Percentiles rank a stretch among this genome's conserved stretches.
phyloP scores from a whole-genome alignment of 805 yeast genomes.

The Ogataea dorogensis region DNA sequence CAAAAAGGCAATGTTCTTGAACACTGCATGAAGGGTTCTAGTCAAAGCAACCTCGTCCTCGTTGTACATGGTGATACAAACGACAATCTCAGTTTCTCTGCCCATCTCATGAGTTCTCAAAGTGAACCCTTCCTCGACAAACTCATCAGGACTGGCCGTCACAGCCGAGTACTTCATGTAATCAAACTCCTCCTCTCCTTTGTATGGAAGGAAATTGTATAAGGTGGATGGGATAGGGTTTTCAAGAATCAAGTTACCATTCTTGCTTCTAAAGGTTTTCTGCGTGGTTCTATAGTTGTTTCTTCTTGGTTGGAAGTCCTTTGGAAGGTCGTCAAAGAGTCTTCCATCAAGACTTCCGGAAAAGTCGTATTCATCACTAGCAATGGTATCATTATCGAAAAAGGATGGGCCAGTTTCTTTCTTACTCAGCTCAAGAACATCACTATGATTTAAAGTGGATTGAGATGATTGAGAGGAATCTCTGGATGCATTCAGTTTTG shows the following conservation, averaged over 20 bases:
- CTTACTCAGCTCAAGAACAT: conserved; percentile 10
- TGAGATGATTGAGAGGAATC: conserved; percentile 24
- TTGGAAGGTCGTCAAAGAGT: conserved; percentile 32
- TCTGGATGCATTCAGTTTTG: conserved; percentile 28
- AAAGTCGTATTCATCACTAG: conserved; percentile 23
- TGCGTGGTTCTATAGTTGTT: conserved; percentile 34
- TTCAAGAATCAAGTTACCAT: conserved; percentile 85
- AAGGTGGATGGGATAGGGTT: conserved; percentile 93
- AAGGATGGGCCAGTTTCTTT: conserved; percentile 18
- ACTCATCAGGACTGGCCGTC: conserved; percentile 89
- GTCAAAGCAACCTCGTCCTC: conserved; percentile 90
- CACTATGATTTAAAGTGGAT: conserved; percentile 17
- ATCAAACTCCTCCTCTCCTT: conserved; percentile 89
- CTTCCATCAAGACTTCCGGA: conserved; percentile 31
- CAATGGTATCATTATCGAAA: conserved; percentile 21
- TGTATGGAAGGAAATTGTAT: conserved; percentile 76
- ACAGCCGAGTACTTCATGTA: conserved; percentile 98
- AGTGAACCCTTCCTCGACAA: conserved; percentile 75
- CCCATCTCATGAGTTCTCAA: conserved; percentile 81
- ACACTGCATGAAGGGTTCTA: conserved; percentile 90
- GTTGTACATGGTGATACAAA: conserved; percentile 96
- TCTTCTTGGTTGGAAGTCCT: conserved; percentile 38
- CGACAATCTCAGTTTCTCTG: conserved; percentile 87
- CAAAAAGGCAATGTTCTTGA: conserved; percentile 86
- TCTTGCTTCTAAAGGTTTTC: conserved; percentile 71